phyloP scores from a whole-genome alignment of 2,329 filamentous ascomycete species.

The Paraphaeosphaeria minitans region DNA sequence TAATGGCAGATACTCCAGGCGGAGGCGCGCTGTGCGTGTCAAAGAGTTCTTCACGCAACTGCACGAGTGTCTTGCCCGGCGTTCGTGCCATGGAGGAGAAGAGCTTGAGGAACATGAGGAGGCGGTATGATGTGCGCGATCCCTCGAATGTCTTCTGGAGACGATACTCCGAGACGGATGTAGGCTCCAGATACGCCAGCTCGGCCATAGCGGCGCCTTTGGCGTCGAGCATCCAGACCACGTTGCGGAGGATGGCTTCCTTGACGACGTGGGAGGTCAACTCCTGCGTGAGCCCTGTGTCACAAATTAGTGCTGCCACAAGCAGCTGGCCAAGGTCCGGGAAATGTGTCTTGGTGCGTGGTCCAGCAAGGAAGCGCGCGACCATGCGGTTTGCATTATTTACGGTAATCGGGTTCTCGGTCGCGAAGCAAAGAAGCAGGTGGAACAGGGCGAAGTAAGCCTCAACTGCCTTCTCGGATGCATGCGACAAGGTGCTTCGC shows the following conservation, averaged over 20 bases:
- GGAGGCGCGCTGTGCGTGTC: conserved; percentile 55
- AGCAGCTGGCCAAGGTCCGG: conserved; percentile 58
- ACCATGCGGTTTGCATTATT: conserved; percentile 50
- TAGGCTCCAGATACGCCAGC: conserved; percentile 54
- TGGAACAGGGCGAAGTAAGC: conserved; percentile 61
- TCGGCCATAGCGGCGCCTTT: conserved; percentile 48
- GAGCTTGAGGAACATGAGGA: conserved; percentile 60
- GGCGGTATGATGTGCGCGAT: conserved; percentile 55
- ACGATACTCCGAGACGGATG: conserved; percentile 52
- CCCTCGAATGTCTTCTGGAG: conserved; percentile 55
- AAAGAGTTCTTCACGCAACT: conserved; percentile 55
- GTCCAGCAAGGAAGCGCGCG: conserved; percentile 46
- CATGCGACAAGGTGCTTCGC: conserved; percentile 53
- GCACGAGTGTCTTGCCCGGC: conserved; percentile 40
- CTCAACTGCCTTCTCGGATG: conserved; percentile 60
- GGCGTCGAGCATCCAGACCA: conserved; percentile 57
- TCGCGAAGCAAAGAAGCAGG: conserved; percentile 56
- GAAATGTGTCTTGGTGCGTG: conserved; percentile 49
- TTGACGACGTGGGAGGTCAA: conserved; percentile 53
- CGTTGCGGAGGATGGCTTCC: conserved; percentile 58
- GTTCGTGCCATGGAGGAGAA: conserved; percentile 54
- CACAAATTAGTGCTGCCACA: conserved; percentile 54
- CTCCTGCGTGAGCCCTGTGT: conserved; percentile 47
- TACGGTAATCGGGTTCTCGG: conserved; percentile 45
- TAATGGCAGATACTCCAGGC: conserved; percentile 43